Evolutionary conservation across 495 filamentous ascomycete species (phyloP).

Genomic region (Aspergillus wentii): DNA sequence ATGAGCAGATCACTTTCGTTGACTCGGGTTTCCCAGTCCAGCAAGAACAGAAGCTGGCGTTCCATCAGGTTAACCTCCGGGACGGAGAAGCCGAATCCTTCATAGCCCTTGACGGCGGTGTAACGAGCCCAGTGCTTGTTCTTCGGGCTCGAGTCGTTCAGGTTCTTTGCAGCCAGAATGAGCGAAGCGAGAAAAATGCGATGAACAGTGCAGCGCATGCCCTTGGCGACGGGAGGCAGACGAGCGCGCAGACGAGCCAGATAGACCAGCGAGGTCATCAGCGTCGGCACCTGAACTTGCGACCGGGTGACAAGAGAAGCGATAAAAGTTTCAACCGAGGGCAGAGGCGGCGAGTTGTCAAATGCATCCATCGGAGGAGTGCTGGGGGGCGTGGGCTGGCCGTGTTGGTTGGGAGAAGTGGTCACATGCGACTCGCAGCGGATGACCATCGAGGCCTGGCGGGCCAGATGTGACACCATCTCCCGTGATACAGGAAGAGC

Average conservation of each 20-base stretch:
- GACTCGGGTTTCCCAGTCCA: constrained; percentile 91
- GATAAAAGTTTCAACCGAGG: constrained; percentile 86
- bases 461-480: constrained; percentile 83
- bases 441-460: constrained; percentile 82
- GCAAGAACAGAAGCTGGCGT: constrained; percentile 88
- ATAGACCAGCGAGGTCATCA: constrained; percentile 96
- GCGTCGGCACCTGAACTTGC: constrained; percentile 92
- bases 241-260: constrained; percentile 75
- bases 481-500: constrained; percentile 70
- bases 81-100: constrained; percentile 83
- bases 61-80: constrained; percentile 99
- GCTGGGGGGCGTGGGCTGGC: constrained; percentile 63
- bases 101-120: constrained; percentile 68
- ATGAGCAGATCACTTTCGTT: constrained; percentile 76
- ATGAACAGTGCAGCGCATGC: constrained; percentile 94
- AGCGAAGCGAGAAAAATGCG: constrained; percentile 78
- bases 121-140: constrained; percentile 99
- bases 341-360: constrained; percentile 47
- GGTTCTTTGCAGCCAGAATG: constrained; percentile 73
- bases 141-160: constrained; percentile 92
- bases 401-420: constrained; percentile 44
- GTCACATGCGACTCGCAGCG: constrained; percentile 67
- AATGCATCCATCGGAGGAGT: constrained; percentile 56
- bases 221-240: constrained; percentile 91
- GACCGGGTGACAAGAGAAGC: constrained; percentile 82